Evolutionary conservation across 352 stramenopile genomes (phyloP), one percentile per base, ranked within the genome.

Genomic region (Phytophthora palmivora): DNA sequence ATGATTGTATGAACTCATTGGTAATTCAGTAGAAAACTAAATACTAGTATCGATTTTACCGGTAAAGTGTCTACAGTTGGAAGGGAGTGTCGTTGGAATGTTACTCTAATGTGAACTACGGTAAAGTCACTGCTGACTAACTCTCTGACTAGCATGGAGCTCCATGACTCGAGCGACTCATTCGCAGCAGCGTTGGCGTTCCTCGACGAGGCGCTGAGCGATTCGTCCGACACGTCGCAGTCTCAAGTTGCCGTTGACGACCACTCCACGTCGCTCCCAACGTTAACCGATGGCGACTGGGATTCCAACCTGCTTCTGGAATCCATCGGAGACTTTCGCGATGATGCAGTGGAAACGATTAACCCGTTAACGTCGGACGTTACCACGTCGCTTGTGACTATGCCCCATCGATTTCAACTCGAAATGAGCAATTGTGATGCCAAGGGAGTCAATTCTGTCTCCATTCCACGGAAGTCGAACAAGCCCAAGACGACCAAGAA

Each of bases 1-100:
- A 70, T 70, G 58, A 47, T 74, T 28, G 57, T 72, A 34, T 72
- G 51, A 67, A n/a, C n/a, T n/a, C n/a, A n/a, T n/a, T n/a, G n/a
- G n/a, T n/a, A n/a, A n/a, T n/a, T n/a, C n/a, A n/a, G n/a, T n/a
- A n/a, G n/a, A n/a, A n/a, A n/a, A n/a, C n/a, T n/a, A n/a, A n/a
- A n/a, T n/a, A n/a, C n/a, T n/a, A n/a, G n/a, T n/a, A n/a, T n/a
- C n/a, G n/a, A n/a, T n/a, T n/a, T n/a, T n/a, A n/a, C n/a, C n/a
- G n/a, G n/a, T n/a, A n/a, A n/a, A n/a, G n/a, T n/a, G n/a, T n/a
- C n/a, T n/a, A n/a, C n/a, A n/a, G n/a, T n/a, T n/a, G n/a, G n/a
- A n/a, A n/a, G n/a, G n/a, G 24, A 28, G 6, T 28, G 24, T 28
- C 6, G 24, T 6, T 28, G 3, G 24, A 28, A 6, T 28, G 24